Base-by-base conservation (phyloP, 306 rosid species). In the Lathyrus oleraceus region DNA sequence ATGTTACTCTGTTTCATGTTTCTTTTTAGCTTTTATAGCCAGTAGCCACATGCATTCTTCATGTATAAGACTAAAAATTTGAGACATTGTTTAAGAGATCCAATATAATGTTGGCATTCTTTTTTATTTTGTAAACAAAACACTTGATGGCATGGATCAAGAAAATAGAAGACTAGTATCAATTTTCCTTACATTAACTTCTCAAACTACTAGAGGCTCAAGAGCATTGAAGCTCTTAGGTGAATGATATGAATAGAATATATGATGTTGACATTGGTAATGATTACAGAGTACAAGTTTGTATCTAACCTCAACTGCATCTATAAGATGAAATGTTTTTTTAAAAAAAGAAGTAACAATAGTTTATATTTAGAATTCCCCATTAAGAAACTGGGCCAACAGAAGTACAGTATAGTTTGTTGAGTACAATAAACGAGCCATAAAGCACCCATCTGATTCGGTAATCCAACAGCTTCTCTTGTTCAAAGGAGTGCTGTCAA, bases 401-500 rank as follows among this genome's bases (percentile, higher is more conserved):
- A 71, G 57, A 32, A 52, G 48, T 28, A 67, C 66, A 74, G 19
- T 57, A 43, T 49, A 71, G 60, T 54, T 43, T 52, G 68, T 8
- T 27, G 32, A 12, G 20, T 63, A 78, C 70, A 66, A 76, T 19
- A 48, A 66, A 49, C 10, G 15, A 58, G 78, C 75, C 80, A 59
- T 71, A 73, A 38, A 38, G 68, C 69, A 76, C 74, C 83, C 43
- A 62, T 81, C 78, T 70, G 79, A 61, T 67, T 65, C 30, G 57
- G 80, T 53, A 48, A 42, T 71, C 65, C 40, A 17, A 63, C 42
- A 51, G 68, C 56, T 64, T 70, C 67, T 43, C 71, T 69, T 47
- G 15, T 70, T 35, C 49, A 25, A 59, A 19, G 51, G 14, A 61
- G 73, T 70, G 84, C 92, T 87, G 98, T 82, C 69, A 78, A 7